Base-by-base conservation (phyloP, 148 eudicot genomes). In the Dianthus caryophyllus region DNA sequence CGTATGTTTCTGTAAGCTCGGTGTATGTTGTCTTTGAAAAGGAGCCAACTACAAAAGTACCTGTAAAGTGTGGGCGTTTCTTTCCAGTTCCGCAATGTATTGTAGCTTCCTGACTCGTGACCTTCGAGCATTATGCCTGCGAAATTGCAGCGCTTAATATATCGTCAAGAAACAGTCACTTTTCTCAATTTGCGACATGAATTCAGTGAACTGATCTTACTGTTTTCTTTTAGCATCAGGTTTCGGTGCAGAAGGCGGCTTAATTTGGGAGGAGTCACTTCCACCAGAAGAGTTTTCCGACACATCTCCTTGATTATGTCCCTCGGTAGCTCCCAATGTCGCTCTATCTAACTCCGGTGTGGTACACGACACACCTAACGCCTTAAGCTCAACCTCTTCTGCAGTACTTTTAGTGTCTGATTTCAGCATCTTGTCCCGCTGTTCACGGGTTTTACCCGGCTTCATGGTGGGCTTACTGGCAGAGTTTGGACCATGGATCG, bases 71-170 rank as follows among this genome's bases (percentile, higher is more conserved):
- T 85, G 91, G 39, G 88, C 81, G 61, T 71, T 77, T 65, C 87
- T 84, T 68, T 90, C 94, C 36, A 85, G 83, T 49, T 86, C 91
- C 66, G 83, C 89, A 67, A 86, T 89, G 75, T 89, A 83, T 60
- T 86, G 91, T 60, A 90, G 85, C 73, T 90, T 90, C 74, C 89
- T 81, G 62, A 85, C 84, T 55, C 89, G 87, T 29, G 94, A 90
- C 51, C 94, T 79, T 56, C 90, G 82, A 74, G 94, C 94, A 73
- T 79, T 87, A 67, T 81, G 89, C 85, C 91, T 89, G 77, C 78
- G 65, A 70, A 53, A 20, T 59, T 46, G 2, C 27, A 29, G 54
- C 17, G 48, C 18, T 33, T 33, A 12, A 50, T 24, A 44, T 44
- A 18, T n/a, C n/a, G n/a, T n/a, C n/a, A n/a, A n/a, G n/a, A n/a